A percentile compares a stretch with the other conserved stretches of the same genome.
phyloP scores from a whole-genome alignment of 371 early-diverging fungal species.

The Mucor sp. region DNA sequence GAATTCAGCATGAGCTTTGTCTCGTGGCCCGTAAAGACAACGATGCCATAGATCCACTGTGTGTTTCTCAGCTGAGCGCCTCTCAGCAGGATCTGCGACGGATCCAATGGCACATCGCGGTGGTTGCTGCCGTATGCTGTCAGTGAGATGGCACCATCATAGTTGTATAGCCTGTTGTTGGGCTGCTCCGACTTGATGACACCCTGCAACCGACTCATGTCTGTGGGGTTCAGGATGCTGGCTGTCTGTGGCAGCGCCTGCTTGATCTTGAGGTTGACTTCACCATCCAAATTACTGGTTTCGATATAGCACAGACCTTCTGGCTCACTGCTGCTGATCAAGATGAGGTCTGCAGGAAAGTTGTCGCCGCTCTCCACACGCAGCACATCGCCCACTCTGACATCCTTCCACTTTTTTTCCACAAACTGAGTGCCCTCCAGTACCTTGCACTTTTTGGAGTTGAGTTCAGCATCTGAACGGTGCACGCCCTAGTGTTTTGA shows the following conservation, averaged over 20 bases:
- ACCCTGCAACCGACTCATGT: conserved; percentile 53
- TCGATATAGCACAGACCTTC: conserved; percentile 89
- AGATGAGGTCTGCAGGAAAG: conserved; percentile 87
- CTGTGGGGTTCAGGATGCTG: conserved; percentile 52
- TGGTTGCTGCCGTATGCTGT: conserved; percentile 36
- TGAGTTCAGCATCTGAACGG: conserved; percentile 67
- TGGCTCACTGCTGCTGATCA: conserved; percentile 78
- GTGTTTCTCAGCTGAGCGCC: conserved; percentile 87
- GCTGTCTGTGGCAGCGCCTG: conserved; percentile 77
- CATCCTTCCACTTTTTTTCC: conserved; percentile 61
- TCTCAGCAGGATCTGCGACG: conserved; percentile 66
- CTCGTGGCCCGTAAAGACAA: conserved; percentile 83
- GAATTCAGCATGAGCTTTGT: conserved; percentile 79
- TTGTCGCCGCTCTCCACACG: conserved; percentile 76
- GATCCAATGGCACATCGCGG: conserved; percentile 69
- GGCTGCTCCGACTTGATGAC: conserved; percentile 72
- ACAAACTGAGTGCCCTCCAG: conserved; percentile 59
- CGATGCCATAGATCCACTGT: conserved; percentile 77
- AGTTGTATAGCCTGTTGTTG: conserved; percentile 81
- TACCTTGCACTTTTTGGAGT: conserved; percentile 62
- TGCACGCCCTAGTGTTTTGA: conserved; percentile 36
- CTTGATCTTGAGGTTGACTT: conserved; percentile 88
- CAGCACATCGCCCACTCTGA: conserved; percentile 89
- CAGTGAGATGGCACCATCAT: conserved; percentile 68
- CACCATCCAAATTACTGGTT: conserved; percentile 85